These are phyloP conservation scores for Exophiala oligosperma DNA, from an alignment of 2,329 filamentous ascomycete species.

Conservation along the genomic window DNA sequence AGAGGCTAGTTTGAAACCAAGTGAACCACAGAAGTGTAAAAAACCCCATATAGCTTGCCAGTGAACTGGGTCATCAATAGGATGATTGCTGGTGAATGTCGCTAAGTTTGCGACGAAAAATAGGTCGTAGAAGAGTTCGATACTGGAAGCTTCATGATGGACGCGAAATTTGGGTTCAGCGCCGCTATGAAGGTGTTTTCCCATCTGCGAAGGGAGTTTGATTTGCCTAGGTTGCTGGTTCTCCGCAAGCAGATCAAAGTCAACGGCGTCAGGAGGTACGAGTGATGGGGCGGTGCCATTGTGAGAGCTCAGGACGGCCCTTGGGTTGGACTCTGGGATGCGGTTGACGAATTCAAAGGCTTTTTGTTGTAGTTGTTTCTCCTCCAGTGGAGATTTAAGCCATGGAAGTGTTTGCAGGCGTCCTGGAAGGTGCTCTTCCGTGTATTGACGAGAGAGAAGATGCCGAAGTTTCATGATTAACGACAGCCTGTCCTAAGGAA, in stretches of 20 bases:
- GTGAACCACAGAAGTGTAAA: conserved; percentile 65
- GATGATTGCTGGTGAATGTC: neutral
- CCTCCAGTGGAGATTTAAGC: neutral
- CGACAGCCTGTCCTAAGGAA: neutral
- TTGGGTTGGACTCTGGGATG: neutral
- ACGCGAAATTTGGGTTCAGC: neutral
- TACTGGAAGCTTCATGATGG: neutral
- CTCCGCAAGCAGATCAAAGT: neutral
- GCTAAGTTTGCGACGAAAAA: neutral
- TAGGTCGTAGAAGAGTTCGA: neutral
- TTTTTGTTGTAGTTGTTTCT: neutral
- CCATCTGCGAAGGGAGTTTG: neutral
- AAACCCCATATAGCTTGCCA: conserved; percentile 53
- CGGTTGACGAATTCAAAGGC: neutral
- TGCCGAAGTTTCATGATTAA: neutral
- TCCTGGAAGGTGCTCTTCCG: neutral
- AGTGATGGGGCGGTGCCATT: neutral
- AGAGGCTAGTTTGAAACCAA: conserved; percentile 64
- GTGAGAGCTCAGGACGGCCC: neutral
- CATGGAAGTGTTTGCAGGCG: neutral
- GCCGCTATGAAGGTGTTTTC: neutral
- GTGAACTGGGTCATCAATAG: neutral
- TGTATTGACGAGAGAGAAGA: neutral
- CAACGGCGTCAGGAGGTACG: neutral
- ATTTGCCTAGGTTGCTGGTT: neutral